Evolutionary conservation across 2,329 filamentous ascomycete genomes (phyloP).

Genomic region (Harringtonia lauricola): DNA sequence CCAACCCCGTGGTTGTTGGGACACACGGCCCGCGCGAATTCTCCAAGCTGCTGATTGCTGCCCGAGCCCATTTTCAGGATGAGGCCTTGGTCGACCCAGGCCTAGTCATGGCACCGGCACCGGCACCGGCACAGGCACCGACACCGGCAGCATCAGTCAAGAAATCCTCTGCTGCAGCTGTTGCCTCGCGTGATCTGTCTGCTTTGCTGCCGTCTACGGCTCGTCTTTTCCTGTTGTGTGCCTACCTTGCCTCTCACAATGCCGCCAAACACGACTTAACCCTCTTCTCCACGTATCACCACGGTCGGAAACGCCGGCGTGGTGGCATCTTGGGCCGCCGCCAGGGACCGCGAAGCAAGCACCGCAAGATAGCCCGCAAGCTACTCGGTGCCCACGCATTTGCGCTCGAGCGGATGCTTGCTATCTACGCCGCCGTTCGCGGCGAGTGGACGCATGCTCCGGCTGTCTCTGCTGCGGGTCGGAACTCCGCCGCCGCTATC

Average conservation of each 20-base stretch:
- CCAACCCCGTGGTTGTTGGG: constrained; percentile 64
- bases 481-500: constrained; percentile 16
- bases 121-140: background rate
- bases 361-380: constrained; percentile 65
- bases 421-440: constrained; percentile 61
- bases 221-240: constrained; percentile 61
- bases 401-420: constrained; percentile 65
- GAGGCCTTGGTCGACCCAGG: constrained; percentile 58
- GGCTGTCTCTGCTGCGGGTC: constrained; percentile 12
- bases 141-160: constrained; percentile 7
- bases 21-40: constrained; percentile 71
- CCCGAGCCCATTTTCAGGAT: constrained; percentile 59
- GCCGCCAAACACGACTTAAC: constrained; percentile 59
- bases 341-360: constrained; percentile 31
- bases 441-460: constrained; percentile 35
- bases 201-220: constrained; percentile 59
- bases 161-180: constrained; percentile 30
- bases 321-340: constrained; percentile 28
- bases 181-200: constrained; percentile 24
- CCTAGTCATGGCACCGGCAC: constrained; percentile 30
- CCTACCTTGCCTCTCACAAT: constrained; percentile 76
- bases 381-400: constrained; percentile 69
- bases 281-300: constrained; percentile 63
- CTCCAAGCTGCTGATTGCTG: constrained; percentile 65
- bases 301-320: constrained; percentile 37